These are phyloP conservation scores for Mediolabrus comicus DNA, from an alignment of 108 stramenopile species.

Conservation along the genomic window DNA sequence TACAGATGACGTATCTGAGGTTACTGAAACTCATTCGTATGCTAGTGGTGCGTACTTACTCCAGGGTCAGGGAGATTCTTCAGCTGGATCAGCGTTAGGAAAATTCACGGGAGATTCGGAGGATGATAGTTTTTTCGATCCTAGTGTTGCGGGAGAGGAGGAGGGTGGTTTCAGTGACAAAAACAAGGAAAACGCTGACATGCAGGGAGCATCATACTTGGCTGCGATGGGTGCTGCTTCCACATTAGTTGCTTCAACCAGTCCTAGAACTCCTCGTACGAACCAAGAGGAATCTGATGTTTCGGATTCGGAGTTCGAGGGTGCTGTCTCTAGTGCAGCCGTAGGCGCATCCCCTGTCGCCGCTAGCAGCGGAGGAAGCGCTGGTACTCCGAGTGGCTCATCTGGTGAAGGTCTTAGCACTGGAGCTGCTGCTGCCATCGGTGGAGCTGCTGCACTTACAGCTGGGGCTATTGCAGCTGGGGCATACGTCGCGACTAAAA, in stretches of 20 bases:
- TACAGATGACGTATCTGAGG: constrained; percentile 28
- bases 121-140: constrained; percentile 7
- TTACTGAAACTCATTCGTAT: constrained; percentile 15
- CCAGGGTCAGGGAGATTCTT: constrained; percentile 4
- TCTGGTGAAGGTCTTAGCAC: constrained; percentile 1
- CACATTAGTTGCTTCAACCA: constrained; percentile 25
- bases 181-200: background rate
- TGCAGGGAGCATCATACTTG: constrained; percentile 7
- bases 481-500: constrained; percentile 16
- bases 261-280: constrained; percentile 20
- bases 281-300: constrained; percentile 34
- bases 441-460: constrained; percentile 39
- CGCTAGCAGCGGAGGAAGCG: background rate
- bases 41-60: constrained; percentile 30
- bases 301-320: constrained; percentile 58
- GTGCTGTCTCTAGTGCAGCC: constrained; percentile 38
- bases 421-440: constrained; percentile 46
- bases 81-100: constrained; percentile 7
- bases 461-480: constrained; percentile 33
- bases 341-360: constrained; percentile 28
- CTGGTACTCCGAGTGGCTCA: background rate
- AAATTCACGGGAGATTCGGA: constrained; percentile 23
- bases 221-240: constrained; percentile 34
- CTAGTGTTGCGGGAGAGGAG: constrained; percentile 1
- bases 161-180: background rate